Evolutionary conservation across 495 filamentous ascomycete species (phyloP).

Genomic region (Penicillium arizonense): DNA sequence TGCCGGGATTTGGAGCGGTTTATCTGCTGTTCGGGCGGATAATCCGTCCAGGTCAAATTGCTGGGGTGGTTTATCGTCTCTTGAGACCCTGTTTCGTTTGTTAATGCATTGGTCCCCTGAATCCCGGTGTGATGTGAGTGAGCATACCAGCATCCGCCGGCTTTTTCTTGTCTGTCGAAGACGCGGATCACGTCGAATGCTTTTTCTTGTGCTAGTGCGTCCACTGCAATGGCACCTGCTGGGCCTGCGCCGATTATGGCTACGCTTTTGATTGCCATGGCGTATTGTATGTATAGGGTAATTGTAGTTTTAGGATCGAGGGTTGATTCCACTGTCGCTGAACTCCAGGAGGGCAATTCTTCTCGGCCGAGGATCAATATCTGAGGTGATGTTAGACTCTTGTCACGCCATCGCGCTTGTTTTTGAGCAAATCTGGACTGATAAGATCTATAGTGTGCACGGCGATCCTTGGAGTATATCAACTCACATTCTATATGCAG

Average conservation of each 20-base stretch:
- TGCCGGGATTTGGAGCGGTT: conserved; percentile 43
- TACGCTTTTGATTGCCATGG: conserved; percentile 45
- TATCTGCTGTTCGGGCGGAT: conserved; percentile 46
- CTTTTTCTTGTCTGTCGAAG: conserved; percentile 56
- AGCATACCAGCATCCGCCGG: conserved; percentile 58
- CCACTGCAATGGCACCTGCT: conserved; percentile 56
- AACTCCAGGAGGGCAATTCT: neutral
- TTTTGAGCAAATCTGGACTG: conserved; percentile 12
- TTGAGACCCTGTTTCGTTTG: conserved; percentile 36
- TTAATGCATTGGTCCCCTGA: neutral
- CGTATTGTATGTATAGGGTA: neutral
- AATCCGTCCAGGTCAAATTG: conserved; percentile 40
- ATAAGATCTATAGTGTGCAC: neutral
- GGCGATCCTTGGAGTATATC: no score
- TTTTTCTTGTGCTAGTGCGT: conserved; percentile 56
- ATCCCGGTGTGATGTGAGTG: no score
- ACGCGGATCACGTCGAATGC: conserved; percentile 55
- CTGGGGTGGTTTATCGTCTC: conserved; percentile 30
- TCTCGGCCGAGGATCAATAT: conserved; percentile 21
- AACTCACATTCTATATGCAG: neutral
- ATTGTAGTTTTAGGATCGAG: neutral
- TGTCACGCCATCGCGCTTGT: conserved; percentile 23
- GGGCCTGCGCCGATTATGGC: conserved; percentile 61
- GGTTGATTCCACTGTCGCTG: neutral
- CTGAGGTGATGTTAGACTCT: conserved; percentile 10